A percentile compares a stretch with the other conserved stretches of the same genome.
Evolutionary conservation across 495 filamentous ascomycete genomes (phyloP).

Genomic region (Trichoderma erinaceum): DNA sequence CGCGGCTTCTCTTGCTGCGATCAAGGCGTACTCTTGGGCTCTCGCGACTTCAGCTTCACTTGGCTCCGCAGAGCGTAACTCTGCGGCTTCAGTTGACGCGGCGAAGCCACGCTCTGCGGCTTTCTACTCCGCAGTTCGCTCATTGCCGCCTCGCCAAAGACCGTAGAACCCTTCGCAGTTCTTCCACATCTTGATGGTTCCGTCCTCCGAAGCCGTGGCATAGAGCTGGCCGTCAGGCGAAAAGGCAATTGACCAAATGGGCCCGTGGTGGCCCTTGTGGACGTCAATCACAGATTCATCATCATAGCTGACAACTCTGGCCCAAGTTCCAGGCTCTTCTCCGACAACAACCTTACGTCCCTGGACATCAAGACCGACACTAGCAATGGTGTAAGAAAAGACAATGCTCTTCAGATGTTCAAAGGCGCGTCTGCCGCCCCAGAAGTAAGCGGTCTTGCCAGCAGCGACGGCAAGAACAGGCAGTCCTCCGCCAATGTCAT

Average conservation of each 20-base stretch:
- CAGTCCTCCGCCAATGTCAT: conserved; percentile 48
- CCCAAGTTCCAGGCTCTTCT: conserved; percentile 87
- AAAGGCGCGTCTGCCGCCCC: conserved; percentile 65
- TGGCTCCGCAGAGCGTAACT: not conserved
- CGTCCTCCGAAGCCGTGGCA: conserved; percentile 93
- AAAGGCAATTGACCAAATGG: conserved; percentile 91
- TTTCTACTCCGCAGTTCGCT: conserved; percentile 15
- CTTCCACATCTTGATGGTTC: conserved; percentile 87
- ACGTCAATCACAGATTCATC: conserved; percentile 74
- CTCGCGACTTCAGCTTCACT: too few relatives aligned
- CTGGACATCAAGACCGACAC: conserved; percentile 77
- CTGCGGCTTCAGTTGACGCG: not conserved
- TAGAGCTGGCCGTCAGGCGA: conserved; percentile 93
- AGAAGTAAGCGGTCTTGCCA: conserved; percentile 89
- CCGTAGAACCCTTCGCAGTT: conserved; percentile 53
- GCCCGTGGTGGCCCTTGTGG: conserved; percentile 95
- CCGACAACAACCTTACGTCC: conserved; percentile 81
- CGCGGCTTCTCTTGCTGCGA: too few relatives aligned
- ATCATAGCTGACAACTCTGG: conserved; percentile 82
- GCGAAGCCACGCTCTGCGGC: conserved; percentile 5
- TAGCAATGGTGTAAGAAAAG: conserved; percentile 77
- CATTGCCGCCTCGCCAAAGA: conserved; percentile 40
- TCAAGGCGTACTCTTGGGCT: too few relatives aligned
- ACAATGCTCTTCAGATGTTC: conserved; percentile 69
- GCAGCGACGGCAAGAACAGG: conserved; percentile 62